Evolutionary conservation across 2,329 filamentous ascomycete genomes (phyloP), one percentile per base, ranked within the genome.

Genomic region (Macrophomina pseudophaseolina): DNA sequence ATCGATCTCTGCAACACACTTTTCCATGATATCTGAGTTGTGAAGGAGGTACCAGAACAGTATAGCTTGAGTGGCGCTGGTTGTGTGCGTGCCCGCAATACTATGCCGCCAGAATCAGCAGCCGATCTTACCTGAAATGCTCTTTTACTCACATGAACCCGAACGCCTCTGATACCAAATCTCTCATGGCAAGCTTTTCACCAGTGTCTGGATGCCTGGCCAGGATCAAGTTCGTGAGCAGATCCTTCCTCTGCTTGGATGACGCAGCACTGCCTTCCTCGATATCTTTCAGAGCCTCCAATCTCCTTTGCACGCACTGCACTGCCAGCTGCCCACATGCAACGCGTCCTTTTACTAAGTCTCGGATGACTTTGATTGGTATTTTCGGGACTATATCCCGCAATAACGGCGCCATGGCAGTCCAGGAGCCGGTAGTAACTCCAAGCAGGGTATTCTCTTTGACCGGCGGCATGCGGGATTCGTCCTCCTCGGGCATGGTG

Each of bases 161-260:
- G 69, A 79, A 80, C 3, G 76, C 76, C 56, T 80, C 76, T 0
- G 77, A 74, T 60, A 77, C 73, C 0, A 79, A 66, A 35, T 80
- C 77, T 1, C 44, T 64, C 46, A 72, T 69, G 0, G 70, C 72
- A n/a, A 80, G 68, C 1, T 49, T 65, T 38, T 72, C 71, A 0
- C 77, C 76, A 1, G 76, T 79, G n/a, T 79, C 76, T 1, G 78
- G 78, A 62, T 79, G 67, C 30, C 71, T 75, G 0, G 78, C 76
- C 14, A 73, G n/a, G 8, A 79, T 78, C n/a, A 80, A 62, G 64
- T 74, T 76, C 0, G 76, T 79, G 7, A 80, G 67, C 9, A 79
- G 69, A 38, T 78, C 74, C 44, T 76, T 77, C 18, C 72, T 70
- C 60, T 74, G 68, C 28, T 71, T 44, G 14, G 14, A 9, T 3